Base-by-base conservation (phyloP, 2,329 filamentous ascomycete species). In the Venturia carpophila region DNA sequence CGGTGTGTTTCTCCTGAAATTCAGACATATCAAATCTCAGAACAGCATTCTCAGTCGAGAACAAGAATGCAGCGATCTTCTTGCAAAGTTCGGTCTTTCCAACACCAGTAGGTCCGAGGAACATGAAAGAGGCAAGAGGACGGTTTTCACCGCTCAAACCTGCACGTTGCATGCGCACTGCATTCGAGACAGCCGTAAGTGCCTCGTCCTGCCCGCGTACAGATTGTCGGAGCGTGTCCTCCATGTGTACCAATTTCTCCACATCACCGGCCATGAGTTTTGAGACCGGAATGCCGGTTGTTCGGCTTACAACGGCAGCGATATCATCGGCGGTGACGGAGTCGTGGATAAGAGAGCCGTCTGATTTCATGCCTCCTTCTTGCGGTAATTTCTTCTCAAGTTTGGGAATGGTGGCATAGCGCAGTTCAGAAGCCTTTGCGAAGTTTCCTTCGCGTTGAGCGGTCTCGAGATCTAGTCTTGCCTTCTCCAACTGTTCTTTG, bases 11-110 rank as follows among this genome's bases (percentile, higher is more conserved):
- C 74, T 97, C 94, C 73, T 96, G 92, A 75, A 97, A 97, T 73
- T 99, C 94, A 71, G 87, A 91, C 94, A 97, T 97, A 76, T 97
- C 94, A 75, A 97, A 97, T 42, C 94, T 85, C 42, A 97, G 86
- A 34, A 99, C 91, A 2, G 94, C 93, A 37, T 87, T 86, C 71
- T 96, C 91, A 1, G 91, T 96, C 0, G 90, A 94, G 78, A 97
- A 99, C 45, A 99, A 81, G 79, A 97, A 97, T 66, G 84, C 84
- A 1, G 94, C 94, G 70, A 99, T 87, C 74, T 95, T 93, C 81
- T 97, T 97, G 82, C 92, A 96, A 0, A 97, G 85, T 73, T 97
- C 92, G 3, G 94, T 99, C 80, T 97, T 99, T 66, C 94, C 94
- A 21, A 97, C 93, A 73, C 94, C 94, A 0, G 94, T 97, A 5